Evolutionary conservation across 257 asterid species (phyloP).

Genomic region (Cordia subcordata): DNA sequence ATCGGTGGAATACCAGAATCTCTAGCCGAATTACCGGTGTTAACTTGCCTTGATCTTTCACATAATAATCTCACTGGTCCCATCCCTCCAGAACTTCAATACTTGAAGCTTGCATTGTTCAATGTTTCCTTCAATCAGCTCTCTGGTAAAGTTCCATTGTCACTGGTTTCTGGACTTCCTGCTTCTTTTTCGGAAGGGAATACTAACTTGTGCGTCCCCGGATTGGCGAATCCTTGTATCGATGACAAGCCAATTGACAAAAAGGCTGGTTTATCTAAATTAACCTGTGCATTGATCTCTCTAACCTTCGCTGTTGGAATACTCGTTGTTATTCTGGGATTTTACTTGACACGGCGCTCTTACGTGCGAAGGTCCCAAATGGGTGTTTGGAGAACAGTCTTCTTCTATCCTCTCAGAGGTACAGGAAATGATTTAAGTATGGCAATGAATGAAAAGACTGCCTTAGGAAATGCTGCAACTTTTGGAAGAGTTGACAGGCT

Average conservation of each 20-base stretch:
- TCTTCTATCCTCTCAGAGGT: constrained; percentile 83
- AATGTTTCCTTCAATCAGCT: constrained; percentile 69
- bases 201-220: constrained; percentile 70
- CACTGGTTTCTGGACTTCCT: constrained; percentile 72
- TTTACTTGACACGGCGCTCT: constrained; percentile 30
- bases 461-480: constrained; percentile 44
- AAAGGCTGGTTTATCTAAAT: constrained; percentile 34
- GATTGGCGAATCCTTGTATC: constrained; percentile 50
- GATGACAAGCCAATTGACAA: constrained; percentile 22
- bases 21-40: constrained; percentile 58
- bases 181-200: constrained; percentile 80
- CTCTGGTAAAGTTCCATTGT: constrained; percentile 57
- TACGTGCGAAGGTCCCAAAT: constrained; percentile 23
- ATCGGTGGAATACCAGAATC: constrained; percentile 68
- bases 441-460: constrained; percentile 62
- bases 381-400: constrained; percentile 57
- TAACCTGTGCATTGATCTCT: constrained; percentile 40
- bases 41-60: constrained; percentile 84
- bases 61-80: constrained; percentile 62
- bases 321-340: constrained; percentile 40
- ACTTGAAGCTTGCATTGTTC: constrained; percentile 74
- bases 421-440: constrained; percentile 58
- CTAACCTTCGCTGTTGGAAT: constrained; percentile 39
- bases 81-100: constrained; percentile 61
- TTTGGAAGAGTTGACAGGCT: constrained; percentile 65